phyloP scores from a whole-genome alignment of 805 yeast genomes.

The Yamadazyma nakazawae region DNA sequence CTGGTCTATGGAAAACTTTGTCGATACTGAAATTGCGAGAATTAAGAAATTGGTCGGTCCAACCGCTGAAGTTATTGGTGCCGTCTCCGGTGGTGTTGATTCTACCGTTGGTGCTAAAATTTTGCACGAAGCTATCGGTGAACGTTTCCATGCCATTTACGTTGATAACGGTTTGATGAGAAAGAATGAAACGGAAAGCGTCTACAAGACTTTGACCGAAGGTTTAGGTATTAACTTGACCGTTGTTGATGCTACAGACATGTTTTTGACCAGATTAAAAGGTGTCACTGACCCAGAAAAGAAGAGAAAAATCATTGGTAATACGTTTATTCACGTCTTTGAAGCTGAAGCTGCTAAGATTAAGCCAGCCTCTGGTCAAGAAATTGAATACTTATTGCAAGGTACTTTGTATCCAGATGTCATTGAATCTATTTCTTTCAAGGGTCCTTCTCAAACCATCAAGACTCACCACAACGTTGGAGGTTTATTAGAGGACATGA shows the following conservation, averaged over 20 bases:
- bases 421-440: conserved; percentile 96
- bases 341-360: conserved; percentile 94
- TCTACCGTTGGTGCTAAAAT: conserved; percentile 98
- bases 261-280: conserved; percentile 78
- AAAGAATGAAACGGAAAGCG: conserved; percentile 84
- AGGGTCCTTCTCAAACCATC: conserved; percentile 99
- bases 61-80: conserved; percentile 97
- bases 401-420: conserved; percentile 99
- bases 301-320: conserved; percentile 98
- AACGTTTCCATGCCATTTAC: conserved; percentile 95
- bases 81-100: conserved; percentile 99
- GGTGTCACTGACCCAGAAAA: conserved; percentile 98
- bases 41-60: conserved; percentile 92
- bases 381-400: conserved; percentile 89
- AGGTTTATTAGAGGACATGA: conserved; percentile 96
- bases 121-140: conserved; percentile 98
- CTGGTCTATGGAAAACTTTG: conserved; percentile 98
- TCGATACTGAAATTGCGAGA: conserved; percentile 93
- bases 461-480: conserved; percentile 99
- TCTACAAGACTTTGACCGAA: conserved; percentile 82
- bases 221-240: conserved; percentile 94
- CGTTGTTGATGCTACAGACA: conserved; percentile 91
- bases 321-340: conserved; percentile 94
- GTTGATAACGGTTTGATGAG: conserved; percentile 99
- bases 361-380: conserved; percentile 83